phyloP scores from a whole-genome alignment of 306 rosid species.

The Argentina anserina region DNA sequence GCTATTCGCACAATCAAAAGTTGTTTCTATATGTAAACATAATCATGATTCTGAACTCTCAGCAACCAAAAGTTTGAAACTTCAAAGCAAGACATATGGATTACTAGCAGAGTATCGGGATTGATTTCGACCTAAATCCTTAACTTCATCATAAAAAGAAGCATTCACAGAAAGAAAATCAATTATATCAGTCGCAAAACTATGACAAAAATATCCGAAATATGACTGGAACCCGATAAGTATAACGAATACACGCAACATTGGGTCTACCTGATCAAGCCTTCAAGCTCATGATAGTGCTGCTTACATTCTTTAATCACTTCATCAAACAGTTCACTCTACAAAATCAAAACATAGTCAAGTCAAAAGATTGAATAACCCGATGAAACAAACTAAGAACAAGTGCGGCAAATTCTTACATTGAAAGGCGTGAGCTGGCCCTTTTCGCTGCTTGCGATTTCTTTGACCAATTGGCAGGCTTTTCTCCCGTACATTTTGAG shows the following conservation, averaged over 20 bases:
- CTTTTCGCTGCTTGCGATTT: conserved; percentile 57
- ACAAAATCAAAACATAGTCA: conserved; percentile 17
- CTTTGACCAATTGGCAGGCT: conserved; percentile 74
- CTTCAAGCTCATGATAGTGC: conserved; percentile 47
- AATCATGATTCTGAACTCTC: background rate
- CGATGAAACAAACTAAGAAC: background rate
- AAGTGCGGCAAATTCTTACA: conserved; percentile 31
- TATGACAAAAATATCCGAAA: too few relatives aligned
- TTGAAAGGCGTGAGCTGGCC: conserved; percentile 67
- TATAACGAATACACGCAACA: background rate
- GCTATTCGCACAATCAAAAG: background rate
- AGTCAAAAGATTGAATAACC: too few relatives aligned
- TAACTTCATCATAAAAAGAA: background rate
- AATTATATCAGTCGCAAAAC: background rate
- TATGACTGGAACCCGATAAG: too few relatives aligned
- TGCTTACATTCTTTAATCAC: conserved; percentile 48
- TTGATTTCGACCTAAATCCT: background rate
- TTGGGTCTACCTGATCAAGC: conserved; percentile 38
- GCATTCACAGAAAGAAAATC: background rate
- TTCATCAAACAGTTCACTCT: conserved; percentile 46
- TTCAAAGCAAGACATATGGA: background rate
- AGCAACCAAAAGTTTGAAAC: background rate
- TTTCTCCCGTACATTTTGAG: conserved; percentile 70
- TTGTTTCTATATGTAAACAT: background rate
- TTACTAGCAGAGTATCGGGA: background rate